Percentiles rank a stretch among this genome's conserved stretches.
Conservation (phyloP, 1,139 yeast species). For the Taiozyma sp. region DNA sequence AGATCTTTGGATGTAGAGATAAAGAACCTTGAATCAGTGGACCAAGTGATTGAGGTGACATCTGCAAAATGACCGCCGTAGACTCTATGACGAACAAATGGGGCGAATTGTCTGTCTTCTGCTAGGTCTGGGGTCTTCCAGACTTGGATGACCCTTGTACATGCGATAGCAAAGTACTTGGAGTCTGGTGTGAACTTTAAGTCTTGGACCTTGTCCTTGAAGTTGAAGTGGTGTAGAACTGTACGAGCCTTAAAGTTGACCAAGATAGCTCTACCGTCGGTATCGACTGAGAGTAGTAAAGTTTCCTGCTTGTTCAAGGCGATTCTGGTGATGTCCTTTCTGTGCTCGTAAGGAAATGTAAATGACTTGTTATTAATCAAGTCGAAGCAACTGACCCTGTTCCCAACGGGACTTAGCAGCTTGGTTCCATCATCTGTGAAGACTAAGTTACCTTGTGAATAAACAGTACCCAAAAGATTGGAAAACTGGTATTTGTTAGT, state of each 20-base stretch:
- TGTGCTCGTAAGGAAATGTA: slow-evolving; percentile 90
- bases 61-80: slow-evolving; percentile 94
- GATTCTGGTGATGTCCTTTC: slow-evolving; percentile 74
- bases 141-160: slow-evolving; percentile 79
- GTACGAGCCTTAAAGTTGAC: slow-evolving; percentile 81
- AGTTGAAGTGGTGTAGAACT: slow-evolving; percentile 93
- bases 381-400: slow-evolving; percentile 86
- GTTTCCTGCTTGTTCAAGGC: slow-evolving; percentile 84
- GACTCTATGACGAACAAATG: slow-evolving; percentile 84
- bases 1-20: slow-evolving; percentile 86
- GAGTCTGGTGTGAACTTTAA: slow-evolving; percentile 90
- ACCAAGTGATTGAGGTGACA: slow-evolving; percentile 79
- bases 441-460: slow-evolving; percentile 84
- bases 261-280: slow-evolving; percentile 88
- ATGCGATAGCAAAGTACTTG: slow-evolving; percentile 77
- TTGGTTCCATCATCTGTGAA: slow-evolving; percentile 85
- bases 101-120: slow-evolving; percentile 87
- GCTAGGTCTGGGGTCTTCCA: slow-evolving; percentile 87
- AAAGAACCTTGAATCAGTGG: slow-evolving; percentile 83
- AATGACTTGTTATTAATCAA: slow-evolving; percentile 78
- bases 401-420: slow-evolving; percentile 90
- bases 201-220: slow-evolving; percentile 72
- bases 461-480: slow-evolving; percentile 90
- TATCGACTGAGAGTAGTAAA: slow-evolving; percentile 79
- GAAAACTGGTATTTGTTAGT: slow-evolving; percentile 50